Conservation (phyloP, 2,329 filamentous ascomycete species). For the Talaromyces funiculosus region DNA sequence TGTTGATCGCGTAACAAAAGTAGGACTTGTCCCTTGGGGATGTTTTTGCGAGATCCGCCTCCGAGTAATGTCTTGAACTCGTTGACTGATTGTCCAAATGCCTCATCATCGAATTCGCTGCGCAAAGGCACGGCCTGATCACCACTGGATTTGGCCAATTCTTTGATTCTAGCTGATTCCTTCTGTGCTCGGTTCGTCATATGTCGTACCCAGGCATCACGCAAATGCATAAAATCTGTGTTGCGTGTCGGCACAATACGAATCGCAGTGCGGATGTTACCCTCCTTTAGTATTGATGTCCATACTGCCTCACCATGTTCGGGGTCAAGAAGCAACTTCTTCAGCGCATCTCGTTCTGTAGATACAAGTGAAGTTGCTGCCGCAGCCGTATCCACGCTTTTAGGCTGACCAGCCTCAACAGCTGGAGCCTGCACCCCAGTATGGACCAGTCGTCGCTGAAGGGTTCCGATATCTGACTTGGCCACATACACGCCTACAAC, state of each 20-base stretch:
- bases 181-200: slow-evolving; percentile 67
- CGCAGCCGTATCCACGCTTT: slow-evolving; percentile 41
- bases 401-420: slow-evolving; percentile 29
- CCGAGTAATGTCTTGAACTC: slow-evolving; percentile 79
- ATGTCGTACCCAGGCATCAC: slow-evolving; percentile 84
- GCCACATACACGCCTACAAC: slow-evolving; percentile 90
- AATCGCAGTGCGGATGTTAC: slow-evolving; percentile 68
- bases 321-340: slow-evolving; percentile 63
- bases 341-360: slow-evolving; percentile 70
- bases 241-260: slow-evolving; percentile 85
- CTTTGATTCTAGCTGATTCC: slow-evolving; percentile 44
- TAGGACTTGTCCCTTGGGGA: slow-evolving; percentile 74
- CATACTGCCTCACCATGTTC: slow-evolving; percentile 66
- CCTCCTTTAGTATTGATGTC: slow-evolving; percentile 61
- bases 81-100: slow-evolving; percentile 67
- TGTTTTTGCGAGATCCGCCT: slow-evolving; percentile 58
- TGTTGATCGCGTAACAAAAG: slow-evolving; percentile 61
- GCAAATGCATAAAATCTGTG: slow-evolving; percentile 87
- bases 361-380: slow-evolving; percentile 77
- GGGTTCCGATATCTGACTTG: slow-evolving; percentile 69
- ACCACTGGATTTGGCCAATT: slow-evolving; percentile 14
- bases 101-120: slow-evolving; percentile 60
- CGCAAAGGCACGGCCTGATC: slow-evolving; percentile 14
- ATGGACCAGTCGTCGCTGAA: slow-evolving; percentile 72
- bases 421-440: slow-evolving; percentile 47